These are phyloP conservation scores for Stachybotrys chartarum DNA, from an alignment of 2,329 filamentous ascomycete species.

Conservation along the genomic window DNA sequence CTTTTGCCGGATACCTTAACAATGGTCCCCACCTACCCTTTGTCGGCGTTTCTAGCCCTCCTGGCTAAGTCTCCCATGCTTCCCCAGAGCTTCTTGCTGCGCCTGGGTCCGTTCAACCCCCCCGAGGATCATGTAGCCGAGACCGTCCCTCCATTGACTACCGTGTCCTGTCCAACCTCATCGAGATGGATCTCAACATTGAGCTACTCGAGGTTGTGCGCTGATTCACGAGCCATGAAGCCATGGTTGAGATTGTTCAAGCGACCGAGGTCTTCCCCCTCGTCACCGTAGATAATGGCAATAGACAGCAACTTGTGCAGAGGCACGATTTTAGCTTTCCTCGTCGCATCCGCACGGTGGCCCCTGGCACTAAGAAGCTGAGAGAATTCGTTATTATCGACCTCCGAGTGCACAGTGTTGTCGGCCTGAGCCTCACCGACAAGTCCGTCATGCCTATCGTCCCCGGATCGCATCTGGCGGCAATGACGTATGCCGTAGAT, in stretches of 20 bases:
- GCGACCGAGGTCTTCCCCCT: neutral
- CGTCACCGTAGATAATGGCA: neutral
- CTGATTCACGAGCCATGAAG: neutral
- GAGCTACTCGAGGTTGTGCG: slow-evolving; percentile 1
- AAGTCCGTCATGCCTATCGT: neutral
- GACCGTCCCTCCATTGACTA: neutral
- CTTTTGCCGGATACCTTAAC: neutral
- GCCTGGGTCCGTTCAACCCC: too few species aligned
- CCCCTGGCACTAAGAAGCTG: neutral
- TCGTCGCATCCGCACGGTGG: neutral
- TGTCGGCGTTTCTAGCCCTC: neutral
- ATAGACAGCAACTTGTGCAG: neutral
- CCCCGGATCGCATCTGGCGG: neutral
- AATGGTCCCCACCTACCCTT: neutral
- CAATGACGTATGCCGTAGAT: neutral
- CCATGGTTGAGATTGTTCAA: neutral
- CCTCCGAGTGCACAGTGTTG: neutral
- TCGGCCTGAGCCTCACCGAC: neutral
- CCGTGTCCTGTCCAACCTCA: neutral
- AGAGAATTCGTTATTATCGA: neutral
- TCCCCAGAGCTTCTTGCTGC: neutral
- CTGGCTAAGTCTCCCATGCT: neutral
- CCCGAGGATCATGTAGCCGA: neutral
- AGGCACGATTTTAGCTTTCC: neutral
- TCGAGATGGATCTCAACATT: neutral